Evolutionary conservation across 2,329 filamentous ascomycete genomes (phyloP).

Genomic region (Aspergillus sp.): DNA sequence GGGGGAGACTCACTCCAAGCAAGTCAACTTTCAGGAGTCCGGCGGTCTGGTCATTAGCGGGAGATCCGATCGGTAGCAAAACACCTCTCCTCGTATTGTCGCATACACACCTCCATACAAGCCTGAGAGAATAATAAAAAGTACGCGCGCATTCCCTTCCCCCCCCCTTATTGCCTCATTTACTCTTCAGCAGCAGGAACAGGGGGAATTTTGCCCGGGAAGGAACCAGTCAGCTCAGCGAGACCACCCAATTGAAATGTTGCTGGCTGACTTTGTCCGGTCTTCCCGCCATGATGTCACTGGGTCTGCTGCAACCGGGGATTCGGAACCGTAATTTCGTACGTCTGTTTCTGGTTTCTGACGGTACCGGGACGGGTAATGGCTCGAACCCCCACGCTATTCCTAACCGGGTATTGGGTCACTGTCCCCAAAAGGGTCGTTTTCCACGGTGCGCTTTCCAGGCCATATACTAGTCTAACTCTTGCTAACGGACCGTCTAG

Average conservation of each 20-base stretch:
- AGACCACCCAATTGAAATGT: not conserved
- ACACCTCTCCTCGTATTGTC: not conserved
- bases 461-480: not conserved
- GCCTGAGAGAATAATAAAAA: not conserved
- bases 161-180: constrained; percentile 1
- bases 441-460: constrained; percentile 4
- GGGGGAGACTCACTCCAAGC: not conserved
- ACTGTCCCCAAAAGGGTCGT: constrained; percentile 1
- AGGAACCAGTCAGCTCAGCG: not conserved
- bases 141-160: not conserved
- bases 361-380: constrained; percentile 3
- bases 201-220: not conserved
- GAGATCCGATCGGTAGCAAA: constrained; percentile 21
- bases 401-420: not conserved
- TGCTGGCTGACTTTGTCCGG: not conserved
- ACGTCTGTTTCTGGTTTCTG: not conserved
- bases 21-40: constrained; percentile 24
- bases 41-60: constrained; percentile 31
- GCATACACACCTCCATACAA: constrained; percentile 6
- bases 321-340: constrained; percentile 2
- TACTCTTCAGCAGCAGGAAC: not conserved
- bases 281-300: constrained; percentile 15
- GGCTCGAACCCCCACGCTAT: constrained; percentile 12
- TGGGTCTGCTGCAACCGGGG: not conserved
- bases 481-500: not conserved